phyloP scores from a whole-genome alignment of 2,329 filamentous ascomycete species.

The Colletotrichum camelliae region DNA sequence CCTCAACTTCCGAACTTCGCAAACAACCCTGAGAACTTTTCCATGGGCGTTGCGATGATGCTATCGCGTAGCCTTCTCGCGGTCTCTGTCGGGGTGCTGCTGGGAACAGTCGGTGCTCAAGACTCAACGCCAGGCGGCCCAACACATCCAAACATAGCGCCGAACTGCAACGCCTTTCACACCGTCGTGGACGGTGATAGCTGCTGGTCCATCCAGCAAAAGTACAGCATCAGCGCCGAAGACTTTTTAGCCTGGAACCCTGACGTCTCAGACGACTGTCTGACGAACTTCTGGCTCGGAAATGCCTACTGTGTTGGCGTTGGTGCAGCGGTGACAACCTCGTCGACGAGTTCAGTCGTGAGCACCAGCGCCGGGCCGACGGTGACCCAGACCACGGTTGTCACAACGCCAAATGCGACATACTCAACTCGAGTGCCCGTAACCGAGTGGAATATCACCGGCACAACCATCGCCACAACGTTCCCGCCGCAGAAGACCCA shows the following conservation, averaged over 20 bases:
- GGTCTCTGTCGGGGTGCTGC: neutral
- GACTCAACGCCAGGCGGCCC: neutral
- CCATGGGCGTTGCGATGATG: neutral
- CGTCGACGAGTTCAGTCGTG: neutral
- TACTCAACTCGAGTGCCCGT: neutral
- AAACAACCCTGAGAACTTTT: neutral
- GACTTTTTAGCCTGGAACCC: slow-evolving; percentile 33
- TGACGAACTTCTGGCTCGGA: slow-evolving; percentile 27
- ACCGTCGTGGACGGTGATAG: slow-evolving; percentile 18
- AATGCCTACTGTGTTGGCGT: neutral
- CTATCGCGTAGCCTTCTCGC: neutral
- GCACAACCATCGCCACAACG: neutral
- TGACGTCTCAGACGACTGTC: slow-evolving; percentile 29
- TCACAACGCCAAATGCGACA: neutral
- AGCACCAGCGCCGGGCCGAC: neutral
- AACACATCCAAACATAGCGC: neutral
- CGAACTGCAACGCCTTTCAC: slow-evolving; percentile 25
- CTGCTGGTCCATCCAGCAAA: slow-evolving; percentile 22
- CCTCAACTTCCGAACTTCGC: neutral
- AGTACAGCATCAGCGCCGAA: slow-evolving; percentile 27
- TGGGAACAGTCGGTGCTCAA: neutral
- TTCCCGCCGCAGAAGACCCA: slow-evolving; percentile 26
- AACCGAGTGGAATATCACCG: neutral
- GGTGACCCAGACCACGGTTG: neutral
- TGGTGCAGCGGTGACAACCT: neutral